Percentiles rank a stretch among this genome's conserved stretches.
Conservation (phyloP, 805 yeast species). For the Candida mattraensis region DNA sequence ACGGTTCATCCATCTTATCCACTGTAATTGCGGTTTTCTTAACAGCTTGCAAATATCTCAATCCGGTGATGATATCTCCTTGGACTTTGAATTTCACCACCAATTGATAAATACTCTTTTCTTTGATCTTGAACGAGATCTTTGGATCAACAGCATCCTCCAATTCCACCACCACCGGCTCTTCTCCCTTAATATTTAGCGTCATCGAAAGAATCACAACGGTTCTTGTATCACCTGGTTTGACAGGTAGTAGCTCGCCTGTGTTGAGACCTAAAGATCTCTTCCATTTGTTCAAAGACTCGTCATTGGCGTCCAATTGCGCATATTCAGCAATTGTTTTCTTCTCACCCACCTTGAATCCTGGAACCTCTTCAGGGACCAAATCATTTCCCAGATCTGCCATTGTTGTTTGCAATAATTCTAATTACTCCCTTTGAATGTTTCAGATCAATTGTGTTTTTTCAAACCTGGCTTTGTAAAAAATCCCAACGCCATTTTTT, state of each 20-base stretch:
- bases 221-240: constrained; percentile 68
- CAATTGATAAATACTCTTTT: constrained; percentile 70
- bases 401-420: no score
- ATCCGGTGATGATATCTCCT: constrained; percentile 81
- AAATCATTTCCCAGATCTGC: constrained; percentile 55
- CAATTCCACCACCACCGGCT: constrained; percentile 66
- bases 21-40: constrained; percentile 87
- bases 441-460: no score
- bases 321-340: constrained; percentile 84
- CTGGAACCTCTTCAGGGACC: constrained; percentile 60
- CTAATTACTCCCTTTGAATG: no score
- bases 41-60: constrained; percentile 79
- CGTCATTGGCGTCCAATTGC: constrained; percentile 84
- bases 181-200: constrained; percentile 63
- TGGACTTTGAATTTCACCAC: constrained; percentile 79
- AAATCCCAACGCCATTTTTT: no score
- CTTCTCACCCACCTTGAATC: constrained; percentile 64
- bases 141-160: constrained; percentile 53
- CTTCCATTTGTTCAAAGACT: constrained; percentile 89
- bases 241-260: constrained; percentile 58
- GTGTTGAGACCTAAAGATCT: constrained; percentile 75
- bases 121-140: constrained; percentile 74
- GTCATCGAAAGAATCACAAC: constrained; percentile 82
- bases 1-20: constrained; percentile 81
- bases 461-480: no score